Conservation (phyloP, 1,284 basidiomycete genomes). For the Ganoderma meredithae region DNA sequence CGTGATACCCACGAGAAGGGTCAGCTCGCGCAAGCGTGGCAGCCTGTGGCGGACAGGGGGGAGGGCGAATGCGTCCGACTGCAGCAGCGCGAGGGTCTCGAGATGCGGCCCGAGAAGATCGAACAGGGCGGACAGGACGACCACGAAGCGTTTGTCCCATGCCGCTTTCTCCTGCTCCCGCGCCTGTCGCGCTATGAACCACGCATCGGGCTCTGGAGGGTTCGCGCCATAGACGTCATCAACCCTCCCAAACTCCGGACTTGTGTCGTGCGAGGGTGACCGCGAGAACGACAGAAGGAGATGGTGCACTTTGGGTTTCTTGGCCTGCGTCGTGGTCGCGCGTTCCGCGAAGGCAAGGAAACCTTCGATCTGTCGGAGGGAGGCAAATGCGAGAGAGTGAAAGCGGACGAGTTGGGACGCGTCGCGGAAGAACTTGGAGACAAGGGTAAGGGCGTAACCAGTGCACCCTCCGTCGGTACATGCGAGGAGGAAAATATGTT, state of each 20-base stretch:
- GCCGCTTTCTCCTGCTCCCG: conserved; percentile 29
- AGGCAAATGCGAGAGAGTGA: conserved; percentile 23
- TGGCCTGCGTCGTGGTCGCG: neutral
- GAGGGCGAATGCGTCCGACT: conserved; percentile 25
- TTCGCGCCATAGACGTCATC: conserved; percentile 4
- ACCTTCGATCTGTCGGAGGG: conserved; percentile 22
- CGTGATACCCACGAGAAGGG: conserved; percentile 29
- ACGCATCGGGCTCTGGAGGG: conserved; percentile 10
- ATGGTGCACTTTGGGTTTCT: conserved; percentile 21
- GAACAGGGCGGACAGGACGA: conserved; percentile 23
- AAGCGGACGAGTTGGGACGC: conserved; percentile 27
- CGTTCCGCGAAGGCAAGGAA: conserved; percentile 17
- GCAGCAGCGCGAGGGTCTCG: conserved; percentile 28
- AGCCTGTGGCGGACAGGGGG: conserved; percentile 21
- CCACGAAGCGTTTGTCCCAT: conserved; percentile 27
- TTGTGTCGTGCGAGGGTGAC: conserved; percentile 4
- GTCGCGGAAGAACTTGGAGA: conserved; percentile 28
- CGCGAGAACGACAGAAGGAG: conserved; percentile 26
- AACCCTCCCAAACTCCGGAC: conserved; percentile 1
- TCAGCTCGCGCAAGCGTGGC: conserved; percentile 29
- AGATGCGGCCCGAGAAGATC: conserved; percentile 24
- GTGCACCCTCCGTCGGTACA: conserved; percentile 31
- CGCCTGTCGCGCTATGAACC: conserved; percentile 21
- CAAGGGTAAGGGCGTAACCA: conserved; percentile 23
- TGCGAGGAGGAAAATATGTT: conserved; percentile 24